Evolutionary conservation across 345 rosid species (phyloP).

Genomic region (Ricinus communis): DNA sequence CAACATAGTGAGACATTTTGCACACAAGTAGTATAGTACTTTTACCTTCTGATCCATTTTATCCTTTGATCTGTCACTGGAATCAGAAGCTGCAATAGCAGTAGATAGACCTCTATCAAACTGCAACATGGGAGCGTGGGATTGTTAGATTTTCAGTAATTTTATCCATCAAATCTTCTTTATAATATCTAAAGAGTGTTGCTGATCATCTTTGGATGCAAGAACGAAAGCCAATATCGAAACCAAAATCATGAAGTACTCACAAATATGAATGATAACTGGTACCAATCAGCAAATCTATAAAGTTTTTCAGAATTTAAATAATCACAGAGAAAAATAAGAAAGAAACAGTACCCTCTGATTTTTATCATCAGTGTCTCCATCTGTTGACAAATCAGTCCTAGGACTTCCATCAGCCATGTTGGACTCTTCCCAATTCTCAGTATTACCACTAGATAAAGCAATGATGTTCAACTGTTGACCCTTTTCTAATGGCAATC

Average conservation of each 20-base stretch:
- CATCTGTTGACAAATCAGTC: slow-evolving; percentile 89
- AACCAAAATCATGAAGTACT: background rate
- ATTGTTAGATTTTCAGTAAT: slow-evolving; percentile 20
- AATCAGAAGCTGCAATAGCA: slow-evolving; percentile 66
- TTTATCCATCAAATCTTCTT: slow-evolving; percentile 5
- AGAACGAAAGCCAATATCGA: slow-evolving; percentile 10
- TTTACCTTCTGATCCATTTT: slow-evolving; percentile 92
- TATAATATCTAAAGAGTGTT: background rate
- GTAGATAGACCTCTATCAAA: slow-evolving; percentile 55
- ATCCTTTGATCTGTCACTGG: slow-evolving; percentile 90
- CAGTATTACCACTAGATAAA: slow-evolving; percentile 40
- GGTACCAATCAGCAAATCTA: background rate
- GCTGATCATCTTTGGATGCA: background rate
- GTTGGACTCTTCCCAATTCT: slow-evolving; percentile 44
- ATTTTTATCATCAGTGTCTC: slow-evolving; percentile 79
- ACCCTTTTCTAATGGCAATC: slow-evolving; percentile 38
- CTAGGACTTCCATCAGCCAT: slow-evolving; percentile 97
- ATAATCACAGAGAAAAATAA: background rate
- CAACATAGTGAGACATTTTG: slow-evolving; percentile 9
- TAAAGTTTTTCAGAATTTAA: background rate
- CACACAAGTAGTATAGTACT: background rate
- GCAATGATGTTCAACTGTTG: slow-evolving; percentile 36
- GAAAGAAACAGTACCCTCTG: slow-evolving; percentile 58
- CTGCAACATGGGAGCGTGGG: slow-evolving; percentile 40
- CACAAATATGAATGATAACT: slow-evolving; percentile 12